These are phyloP conservation scores for Peronospora tabacina DNA, from an alignment of 352 stramenopile genomes.

Conservation along the genomic window DNA sequence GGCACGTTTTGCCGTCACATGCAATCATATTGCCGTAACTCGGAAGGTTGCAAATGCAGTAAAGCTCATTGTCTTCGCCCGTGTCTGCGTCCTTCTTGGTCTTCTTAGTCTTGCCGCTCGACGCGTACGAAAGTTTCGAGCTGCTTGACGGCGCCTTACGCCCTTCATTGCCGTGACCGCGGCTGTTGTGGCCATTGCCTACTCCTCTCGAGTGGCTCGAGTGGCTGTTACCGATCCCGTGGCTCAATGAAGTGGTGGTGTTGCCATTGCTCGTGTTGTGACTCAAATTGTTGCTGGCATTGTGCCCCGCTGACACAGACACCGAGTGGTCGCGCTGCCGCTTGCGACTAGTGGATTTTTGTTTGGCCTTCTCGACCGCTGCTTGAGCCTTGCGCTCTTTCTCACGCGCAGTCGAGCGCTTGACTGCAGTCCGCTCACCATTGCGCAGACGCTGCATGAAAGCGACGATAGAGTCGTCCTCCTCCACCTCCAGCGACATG, in stretches of 20 bases:
- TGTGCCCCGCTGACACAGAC: conserved; percentile 21
- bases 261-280: conserved; percentile 21
- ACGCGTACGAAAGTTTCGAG: conserved; percentile 21
- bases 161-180: conserved; percentile 18
- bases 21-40: conserved; percentile 88
- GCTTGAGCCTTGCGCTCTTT: conserved; percentile 49
- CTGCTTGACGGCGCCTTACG: conserved; percentile 23
- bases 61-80: conserved; percentile 81
- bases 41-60: conserved; percentile 81
- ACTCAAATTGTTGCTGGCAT: conserved; percentile 16
- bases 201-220: conserved; percentile 10
- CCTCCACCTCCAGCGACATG: conserved; percentile 67
- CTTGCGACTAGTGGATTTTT: conserved; percentile 69
- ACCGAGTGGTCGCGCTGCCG: conserved; percentile 51
- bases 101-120: conserved; percentile 38
- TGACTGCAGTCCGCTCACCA: conserved; percentile 54
- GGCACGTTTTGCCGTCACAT: conserved; percentile 82
- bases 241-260: conserved; percentile 6
- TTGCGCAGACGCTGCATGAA: conserved; percentile 83
- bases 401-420: conserved; percentile 37
- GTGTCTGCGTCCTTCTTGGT: conserved; percentile 61
- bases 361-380: conserved; percentile 51
- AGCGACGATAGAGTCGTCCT: conserved; percentile 80
- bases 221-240: conserved; percentile 15
- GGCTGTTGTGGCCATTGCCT: conserved; percentile 19